Evolutionary conservation across 768 basidiomycete species (phyloP).

Genomic region (Mycena galericulata): DNA sequence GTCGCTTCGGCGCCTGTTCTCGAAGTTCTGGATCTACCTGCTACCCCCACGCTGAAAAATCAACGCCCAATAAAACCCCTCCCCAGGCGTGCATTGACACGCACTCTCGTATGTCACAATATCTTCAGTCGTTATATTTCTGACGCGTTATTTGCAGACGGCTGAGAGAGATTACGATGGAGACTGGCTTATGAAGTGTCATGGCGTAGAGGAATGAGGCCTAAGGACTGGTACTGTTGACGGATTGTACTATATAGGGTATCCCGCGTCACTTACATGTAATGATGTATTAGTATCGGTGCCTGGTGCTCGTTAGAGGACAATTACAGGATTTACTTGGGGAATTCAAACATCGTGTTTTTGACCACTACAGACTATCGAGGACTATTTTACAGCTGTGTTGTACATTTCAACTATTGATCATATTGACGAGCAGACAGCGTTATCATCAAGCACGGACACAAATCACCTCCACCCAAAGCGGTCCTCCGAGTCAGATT

Average conservation of each 20-base stretch:
- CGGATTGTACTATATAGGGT: no score
- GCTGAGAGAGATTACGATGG: neutral
- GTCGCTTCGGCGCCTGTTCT: no score
- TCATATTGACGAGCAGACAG: neutral
- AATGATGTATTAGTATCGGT: no score
- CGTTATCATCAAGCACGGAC: neutral
- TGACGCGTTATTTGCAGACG: neutral
- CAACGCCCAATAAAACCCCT: neutral
- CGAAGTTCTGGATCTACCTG: neutral
- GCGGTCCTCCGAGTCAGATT: constrained; percentile 15
- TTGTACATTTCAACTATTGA: neutral
- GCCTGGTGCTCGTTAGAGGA: no score
- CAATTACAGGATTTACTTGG: no score
- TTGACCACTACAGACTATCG: neutral
- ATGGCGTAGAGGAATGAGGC: no score
- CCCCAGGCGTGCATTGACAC: neutral
- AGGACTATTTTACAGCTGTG: neutral
- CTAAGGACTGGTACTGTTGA: no score
- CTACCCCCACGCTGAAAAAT: no score
- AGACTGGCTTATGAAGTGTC: no score
- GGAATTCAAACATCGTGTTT: no score
- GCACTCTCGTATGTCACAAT: neutral
- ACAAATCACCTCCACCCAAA: constrained; percentile 27
- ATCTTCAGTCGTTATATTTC: neutral
- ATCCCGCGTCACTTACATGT: no score